Evolutionary conservation across 306 rosid species (phyloP), one percentile per base, ranked within the genome.

Genomic region (Sindora glabra): DNA sequence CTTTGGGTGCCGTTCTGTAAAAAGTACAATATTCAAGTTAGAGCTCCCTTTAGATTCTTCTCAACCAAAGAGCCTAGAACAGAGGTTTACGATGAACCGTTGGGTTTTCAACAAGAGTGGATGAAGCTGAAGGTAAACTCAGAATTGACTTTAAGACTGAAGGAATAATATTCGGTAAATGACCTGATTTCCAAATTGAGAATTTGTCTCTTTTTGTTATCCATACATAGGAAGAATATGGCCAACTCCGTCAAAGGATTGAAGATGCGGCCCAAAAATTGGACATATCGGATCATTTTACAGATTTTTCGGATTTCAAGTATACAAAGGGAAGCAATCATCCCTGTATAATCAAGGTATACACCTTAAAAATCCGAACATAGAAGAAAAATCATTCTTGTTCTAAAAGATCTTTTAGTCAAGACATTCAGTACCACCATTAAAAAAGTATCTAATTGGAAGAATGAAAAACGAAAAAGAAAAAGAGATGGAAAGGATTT

Each of bases 11-110:
- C 79, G 2, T 77, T 77, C 14, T 77, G 83, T 39, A 77, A 47
- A 59, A 73, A 73, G 42, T 64, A 51, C 60, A 42, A 34, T 6
- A 40, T 73, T 56, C 75, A 44, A 52, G 51, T 68, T 29, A 70
- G 83, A 53, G 83, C 83, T 14, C 83, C 83, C 4, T 77, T 68
- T 42, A 63, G 66, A 53, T 77, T 56, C 48, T 77, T 77, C 47
- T 34, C 62, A 4, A 7, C 10, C 8, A 16, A 5, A n/a, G 19
- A 48, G 18, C 22, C 9, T 11, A 29, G 2, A 34, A 9, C 7
- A 6, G 30, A 3, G n/a, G n/a, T n/a, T n/a, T n/a, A n/a, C 34
- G 60, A 1, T 1, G 0, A 14, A 26, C 30, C 30, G 3, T 26
- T 2, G 30, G 41, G 62, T 2, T 70, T 70, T 42, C 64, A 25